Evolutionary conservation across 192 early-diverging fungal genomes (phyloP).

Genomic region (Entomortierella chlamydospora): DNA sequence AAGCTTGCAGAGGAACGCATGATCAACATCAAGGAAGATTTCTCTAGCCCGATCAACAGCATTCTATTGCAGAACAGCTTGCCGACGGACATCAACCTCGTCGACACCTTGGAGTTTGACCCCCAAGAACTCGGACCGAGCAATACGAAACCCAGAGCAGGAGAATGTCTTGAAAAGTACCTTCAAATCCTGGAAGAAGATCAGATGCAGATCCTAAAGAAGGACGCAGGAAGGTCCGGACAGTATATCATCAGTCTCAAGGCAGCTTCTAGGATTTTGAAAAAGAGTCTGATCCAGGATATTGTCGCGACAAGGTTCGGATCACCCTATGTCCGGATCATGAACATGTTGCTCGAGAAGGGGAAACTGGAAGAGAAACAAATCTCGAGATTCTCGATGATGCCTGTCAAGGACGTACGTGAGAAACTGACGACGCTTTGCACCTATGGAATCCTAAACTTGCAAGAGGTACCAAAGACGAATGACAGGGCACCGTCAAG

Average conservation of each 20-base stretch:
- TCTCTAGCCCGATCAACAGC: conserved; percentile 22
- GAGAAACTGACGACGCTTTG: conserved; percentile 66
- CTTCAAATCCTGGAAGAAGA: conserved; percentile 69
- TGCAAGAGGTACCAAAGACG: conserved; percentile 77
- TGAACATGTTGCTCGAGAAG: conserved; percentile 75
- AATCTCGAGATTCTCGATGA: conserved; percentile 73
- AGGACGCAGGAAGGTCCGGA: conserved; percentile 68
- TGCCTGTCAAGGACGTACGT: conserved; percentile 72
- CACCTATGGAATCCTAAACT: conserved; percentile 52
- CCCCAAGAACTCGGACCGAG: conserved; percentile 24
- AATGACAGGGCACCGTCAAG: conserved; percentile 80
- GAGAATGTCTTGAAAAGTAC: conserved; percentile 66
- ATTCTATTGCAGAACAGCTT: conserved; percentile 20
- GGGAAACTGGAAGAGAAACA: conserved; percentile 82
- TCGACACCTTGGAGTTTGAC: conserved; percentile 39
- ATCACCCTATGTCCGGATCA: conserved; percentile 66
- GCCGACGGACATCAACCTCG: conserved; percentile 31
- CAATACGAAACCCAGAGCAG: conserved; percentile 16
- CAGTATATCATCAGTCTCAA: conserved; percentile 71
- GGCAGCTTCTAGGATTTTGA: conserved; percentile 64
- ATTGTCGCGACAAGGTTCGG: conserved; percentile 73
- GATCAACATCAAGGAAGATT: conserved; percentile 62
- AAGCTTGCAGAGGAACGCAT: conserved; percentile 68
- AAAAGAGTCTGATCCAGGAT: conserved; percentile 64
- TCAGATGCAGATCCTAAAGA: conserved; percentile 65